phyloP scores from a whole-genome alignment of 345 rosid species.

The Durio zibethinus region DNA sequence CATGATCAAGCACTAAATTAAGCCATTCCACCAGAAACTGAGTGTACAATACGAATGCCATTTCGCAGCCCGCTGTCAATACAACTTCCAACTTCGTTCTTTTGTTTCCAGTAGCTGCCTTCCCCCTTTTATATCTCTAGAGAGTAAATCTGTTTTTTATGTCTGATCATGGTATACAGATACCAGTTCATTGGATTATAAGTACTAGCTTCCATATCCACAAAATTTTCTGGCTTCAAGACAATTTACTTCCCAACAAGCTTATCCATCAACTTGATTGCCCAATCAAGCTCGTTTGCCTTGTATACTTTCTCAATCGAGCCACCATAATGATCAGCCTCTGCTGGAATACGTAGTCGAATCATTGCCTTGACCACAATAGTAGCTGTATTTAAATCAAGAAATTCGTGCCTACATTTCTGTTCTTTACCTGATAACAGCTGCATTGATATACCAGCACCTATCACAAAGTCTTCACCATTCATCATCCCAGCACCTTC shows the following conservation, averaged over 20 bases:
- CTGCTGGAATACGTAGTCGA: slow-evolving; percentile 57
- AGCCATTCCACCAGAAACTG: no score
- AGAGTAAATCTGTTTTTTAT: slow-evolving; percentile 65
- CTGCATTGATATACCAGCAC: no score
- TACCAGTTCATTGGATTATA: slow-evolving; percentile 63
- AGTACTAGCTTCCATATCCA: slow-evolving; percentile 56
- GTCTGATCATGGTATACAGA: slow-evolving; percentile 67
- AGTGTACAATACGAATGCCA: no score
- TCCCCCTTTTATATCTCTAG: slow-evolving; percentile 57
- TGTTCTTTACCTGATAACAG: no score
- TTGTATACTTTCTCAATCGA: slow-evolving; percentile 69
- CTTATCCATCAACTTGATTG: slow-evolving; percentile 62
- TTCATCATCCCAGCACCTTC: no score
- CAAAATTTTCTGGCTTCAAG: slow-evolving; percentile 56
- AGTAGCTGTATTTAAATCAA: slow-evolving; percentile 58
- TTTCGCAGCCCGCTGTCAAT: no score
- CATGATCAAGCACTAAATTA: no score
- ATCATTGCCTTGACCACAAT: slow-evolving; percentile 75
- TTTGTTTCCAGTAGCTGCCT: slow-evolving; percentile 26
- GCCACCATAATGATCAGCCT: slow-evolving; percentile 77
- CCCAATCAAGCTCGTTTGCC: slow-evolving; percentile 53
- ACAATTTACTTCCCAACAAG: slow-evolving; percentile 69
- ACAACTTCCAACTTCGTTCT: slow-evolving; percentile 22
- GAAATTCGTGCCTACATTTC: slow-evolving; percentile 22
- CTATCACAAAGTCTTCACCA: no score